Percentiles rank a stretch among this genome's conserved stretches.
Conservation (phyloP, 352 stramenopile genomes). For the Thalassiosira hispida region DNA sequence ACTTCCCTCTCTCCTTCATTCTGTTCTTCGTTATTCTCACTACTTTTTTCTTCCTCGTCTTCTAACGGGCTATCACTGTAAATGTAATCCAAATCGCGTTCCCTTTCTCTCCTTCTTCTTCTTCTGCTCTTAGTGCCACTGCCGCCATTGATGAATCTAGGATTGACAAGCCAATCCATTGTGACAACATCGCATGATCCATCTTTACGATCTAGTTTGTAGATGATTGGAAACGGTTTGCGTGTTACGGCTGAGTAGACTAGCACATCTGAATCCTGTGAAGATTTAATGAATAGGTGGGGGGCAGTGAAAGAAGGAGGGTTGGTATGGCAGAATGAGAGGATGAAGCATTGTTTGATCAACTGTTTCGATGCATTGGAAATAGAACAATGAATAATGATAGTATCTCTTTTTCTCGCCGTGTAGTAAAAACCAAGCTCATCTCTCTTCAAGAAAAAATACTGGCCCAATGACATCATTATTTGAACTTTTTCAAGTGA, state of each 20-base stretch:
- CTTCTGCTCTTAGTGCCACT: background rate
- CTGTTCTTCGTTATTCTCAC: background rate
- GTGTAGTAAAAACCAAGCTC: no score
- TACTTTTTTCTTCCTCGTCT: background rate
- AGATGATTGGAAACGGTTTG: conserved; percentile 74
- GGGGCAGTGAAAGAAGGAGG: background rate
- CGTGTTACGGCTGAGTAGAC: conserved; percentile 73
- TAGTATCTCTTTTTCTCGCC: no score
- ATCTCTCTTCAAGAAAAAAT: no score
- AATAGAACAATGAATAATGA: no score
- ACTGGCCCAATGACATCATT: no score
- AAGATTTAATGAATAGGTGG: conserved; percentile 3
- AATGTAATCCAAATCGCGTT: conserved; percentile 16
- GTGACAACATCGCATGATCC: conserved; percentile 77
- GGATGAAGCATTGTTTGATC: no score
- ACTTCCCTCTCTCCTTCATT: background rate
- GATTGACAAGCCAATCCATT: conserved; percentile 80
- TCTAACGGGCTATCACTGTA: conserved; percentile 8
- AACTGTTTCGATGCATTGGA: no score
- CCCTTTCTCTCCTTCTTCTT: conserved; percentile 10
- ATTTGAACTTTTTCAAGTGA: no score
- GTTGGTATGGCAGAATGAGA: background rate
- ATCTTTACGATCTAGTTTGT: conserved; percentile 79
- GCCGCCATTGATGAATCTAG: conserved; percentile 26
- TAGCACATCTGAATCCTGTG: conserved; percentile 78